Evolutionary conservation across 2,329 filamentous ascomycete genomes (phyloP), one percentile per base, ranked within the genome.

Genomic region (Botrytis medusae): DNA sequence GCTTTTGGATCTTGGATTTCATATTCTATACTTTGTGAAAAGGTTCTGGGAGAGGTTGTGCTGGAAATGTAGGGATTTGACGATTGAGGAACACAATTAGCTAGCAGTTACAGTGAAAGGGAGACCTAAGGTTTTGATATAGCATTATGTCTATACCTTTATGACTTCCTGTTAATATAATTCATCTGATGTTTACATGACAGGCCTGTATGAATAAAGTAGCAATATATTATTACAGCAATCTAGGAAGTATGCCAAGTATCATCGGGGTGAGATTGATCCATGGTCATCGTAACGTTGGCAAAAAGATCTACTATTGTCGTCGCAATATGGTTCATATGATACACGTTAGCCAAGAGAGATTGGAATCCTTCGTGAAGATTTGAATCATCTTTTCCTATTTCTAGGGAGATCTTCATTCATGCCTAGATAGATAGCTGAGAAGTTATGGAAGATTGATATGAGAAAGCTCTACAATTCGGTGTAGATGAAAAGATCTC

Each of bases 251-350:
- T 37, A 14, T 60, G 59, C 59, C 59, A 61, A 61, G 59, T 25
- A 14, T 37, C 32, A 40, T 61, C 59, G 59, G 59, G 59, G 59
- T 40, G 22, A 12, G 22, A 61, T 61, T 37, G 32, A 40, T 61
- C 59, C 59, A 61, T 40, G 32, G 59, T n/a, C 6, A 22, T n/a
- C 34, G 59, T 61, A 16, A 16, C 25, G 59, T 57, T 37, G 59
- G 59, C 59, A 40, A 40, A 61, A 40, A n/a, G 59, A 61, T 61
- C 59, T 61, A 61, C 59, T 40, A 34, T 61, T 37, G 14, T 61
- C 37, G 59, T 61, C 59, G 59, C 59, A 61, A 61, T 61, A n/a
- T 40, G 34, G 22, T 61, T 61, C 59, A 61, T 40, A 61, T 40
- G 22, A n/a, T 40, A 40, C 59, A 61, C 34, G 59, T 57, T 57